Base-by-base conservation (phyloP, 2,329 filamentous ascomycete genomes). In the Pseudogymnoascus sp. region DNA sequence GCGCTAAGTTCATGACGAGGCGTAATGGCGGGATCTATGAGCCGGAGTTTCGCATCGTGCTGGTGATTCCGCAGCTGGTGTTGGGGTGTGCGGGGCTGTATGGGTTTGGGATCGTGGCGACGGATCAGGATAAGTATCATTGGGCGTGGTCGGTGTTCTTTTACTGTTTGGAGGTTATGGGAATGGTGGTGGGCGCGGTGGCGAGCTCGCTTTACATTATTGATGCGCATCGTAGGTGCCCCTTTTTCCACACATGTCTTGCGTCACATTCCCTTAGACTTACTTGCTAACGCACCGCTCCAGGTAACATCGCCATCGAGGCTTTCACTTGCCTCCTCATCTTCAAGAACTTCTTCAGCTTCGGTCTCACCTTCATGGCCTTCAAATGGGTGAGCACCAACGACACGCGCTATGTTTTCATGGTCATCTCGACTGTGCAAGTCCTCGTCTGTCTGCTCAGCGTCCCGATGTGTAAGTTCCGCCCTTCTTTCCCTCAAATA, bases 301-400 rank as follows among this genome's bases (percentile, higher is more conserved):
- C n/a, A 90, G 88, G 87, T 7, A 87, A 93, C 66, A 85, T 96
- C 64, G 86, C 90, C 0, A 85, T 96, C 59, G 93, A 97, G 76
- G 90, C 87, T 6, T 96, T 96, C 74, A 96, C 92, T 0, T 90
- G 91, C 76, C 84, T 95, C 74, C 83, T 96, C 67, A 87, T 96
- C 62, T 96, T 97, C 81, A 97, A 97, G 77, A 96, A 97, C 76
- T 83, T 97, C 66, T 96, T 97, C 78, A 90, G 87, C 67, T 97
- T 96, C 70, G 85, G 86, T 6, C 78, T 97, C 63, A 96, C 93
- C 0, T 96, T 87, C 74, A 88, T 85, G 68, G 91, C 91, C 0
- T 96, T 91, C 70, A 81, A 92, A 64, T 97, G 93, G 93, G 80
- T 88, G 9, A 68, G 77, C 0, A 72, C 74, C 8, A 85, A 85